Evolutionary conservation across 306 rosid genomes (phyloP), one percentile per base, ranked within the genome.

Genomic region (Dryas alaskensis): DNA sequence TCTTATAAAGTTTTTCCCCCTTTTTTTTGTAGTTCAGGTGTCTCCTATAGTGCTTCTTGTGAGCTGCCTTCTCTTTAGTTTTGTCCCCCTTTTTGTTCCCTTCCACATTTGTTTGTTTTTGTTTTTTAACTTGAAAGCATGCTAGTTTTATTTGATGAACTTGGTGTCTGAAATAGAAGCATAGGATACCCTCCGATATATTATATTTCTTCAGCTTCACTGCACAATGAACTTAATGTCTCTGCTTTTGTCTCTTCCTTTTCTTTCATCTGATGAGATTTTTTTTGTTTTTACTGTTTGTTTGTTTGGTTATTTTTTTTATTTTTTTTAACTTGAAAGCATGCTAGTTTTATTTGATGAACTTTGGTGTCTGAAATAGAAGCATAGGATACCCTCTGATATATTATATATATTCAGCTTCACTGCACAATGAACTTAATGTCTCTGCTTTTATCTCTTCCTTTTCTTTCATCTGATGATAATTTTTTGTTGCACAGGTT

Each of bases 401-500:
- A 45, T 45, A 45, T 45, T 5, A 5, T 45, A 45, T 45, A 8
- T 45, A 0, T 45, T 45, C 48, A 8, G 8, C 48, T 8, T 31
- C 8, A n/a, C 3, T 54, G 60, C 10, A n/a, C 60, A 51, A 45
- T 51, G 57, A 51, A 4, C 19, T 14, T 13, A 51, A 11, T 51
- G 57, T 51, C 6, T 60, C 22, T 72, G 6, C 71, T 37, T 17
- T 53, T 31, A 31, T 39, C 64, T 25, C 0, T 27, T 7, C 63
- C 6, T n/a, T 61, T 19, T 61, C 61, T 13, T 54, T 68, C 8
- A 55, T 46, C 65, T 27, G 25, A 72, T 77, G 53, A 7, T 72
- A 25, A 22, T 5, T 47, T 75, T 69, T 76, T 45, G 44, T 83
- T 57, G 55, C 64, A 62, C 65, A 93, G 98, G 77, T 84, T 72